phyloP scores from a whole-genome alignment of 352 stramenopile species.

The Globisporangium cystogenes region DNA sequence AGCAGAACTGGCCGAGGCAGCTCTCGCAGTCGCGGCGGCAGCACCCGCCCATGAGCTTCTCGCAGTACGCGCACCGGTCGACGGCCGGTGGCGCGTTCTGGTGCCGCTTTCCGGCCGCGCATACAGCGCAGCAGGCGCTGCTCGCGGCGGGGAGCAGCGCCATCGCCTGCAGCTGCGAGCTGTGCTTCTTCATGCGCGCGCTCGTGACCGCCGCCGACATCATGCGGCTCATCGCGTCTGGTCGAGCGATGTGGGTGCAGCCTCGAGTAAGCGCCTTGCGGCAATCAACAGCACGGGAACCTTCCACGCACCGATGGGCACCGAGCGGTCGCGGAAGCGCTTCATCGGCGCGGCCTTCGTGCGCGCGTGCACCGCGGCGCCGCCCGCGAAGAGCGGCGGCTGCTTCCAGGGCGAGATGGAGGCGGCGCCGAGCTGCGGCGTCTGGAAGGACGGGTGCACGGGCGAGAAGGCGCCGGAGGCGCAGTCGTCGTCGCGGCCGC shows the following conservation, averaged over 20 bases:
- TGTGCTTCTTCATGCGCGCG: constrained; percentile 66
- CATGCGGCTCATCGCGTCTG: constrained; percentile 70
- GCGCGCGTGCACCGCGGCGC: constrained; percentile 1
- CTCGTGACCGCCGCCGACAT: constrained; percentile 70
- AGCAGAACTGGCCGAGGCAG: constrained; percentile 58
- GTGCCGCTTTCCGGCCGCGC: constrained; percentile 18
- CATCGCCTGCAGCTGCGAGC: constrained; percentile 27
- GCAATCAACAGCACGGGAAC: background rate
- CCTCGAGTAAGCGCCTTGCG: background rate
- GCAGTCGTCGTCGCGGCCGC: constrained; percentile 13
- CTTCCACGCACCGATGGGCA: constrained; percentile 49
- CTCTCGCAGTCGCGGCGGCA: constrained; percentile 52
- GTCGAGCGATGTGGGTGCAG: no score
- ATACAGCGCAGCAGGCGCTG: constrained; percentile 30
- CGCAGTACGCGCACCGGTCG: constrained; percentile 55
- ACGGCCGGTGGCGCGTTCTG: constrained; percentile 10
- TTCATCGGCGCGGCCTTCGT: constrained; percentile 29
- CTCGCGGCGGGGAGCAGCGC: constrained; percentile 5
- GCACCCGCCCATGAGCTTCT: constrained; percentile 50
- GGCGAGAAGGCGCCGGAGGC: constrained; percentile 4
- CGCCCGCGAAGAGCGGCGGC: constrained; percentile 6
- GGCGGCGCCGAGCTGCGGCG: constrained; percentile 13
- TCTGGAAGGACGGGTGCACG: constrained; percentile 8
- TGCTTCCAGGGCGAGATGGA: constrained; percentile 60
- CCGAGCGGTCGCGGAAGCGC: constrained; percentile 56